Conservation (phyloP, 805 yeast genomes). For the Nakazawaea ishiwadae region DNA sequence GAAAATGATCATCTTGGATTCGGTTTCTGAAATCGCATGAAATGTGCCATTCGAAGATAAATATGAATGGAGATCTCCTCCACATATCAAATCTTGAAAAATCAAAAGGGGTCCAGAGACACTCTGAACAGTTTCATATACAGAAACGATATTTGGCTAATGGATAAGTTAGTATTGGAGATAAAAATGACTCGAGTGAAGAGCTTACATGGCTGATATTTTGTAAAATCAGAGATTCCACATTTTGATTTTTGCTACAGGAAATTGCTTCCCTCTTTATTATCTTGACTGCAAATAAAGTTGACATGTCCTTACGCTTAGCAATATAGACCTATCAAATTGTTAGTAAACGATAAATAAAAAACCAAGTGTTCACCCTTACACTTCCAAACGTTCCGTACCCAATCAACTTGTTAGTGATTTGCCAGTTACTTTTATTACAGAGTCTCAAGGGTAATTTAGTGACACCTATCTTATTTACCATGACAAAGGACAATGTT, state of each 20-base stretch:
- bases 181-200: neutral
- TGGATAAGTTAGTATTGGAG: slow-evolving; percentile 1
- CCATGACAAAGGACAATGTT: slow-evolving; percentile 12
- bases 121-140: slow-evolving; percentile 28
- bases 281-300: slow-evolving; percentile 49
- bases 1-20: slow-evolving; percentile 45
- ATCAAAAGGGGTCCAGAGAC: slow-evolving; percentile 31
- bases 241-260: slow-evolving; percentile 13
- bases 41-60: slow-evolving; percentile 36
- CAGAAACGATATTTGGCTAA: slow-evolving; percentile 45
- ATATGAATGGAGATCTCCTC: slow-evolving; percentile 58
- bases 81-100: slow-evolving; percentile 45
- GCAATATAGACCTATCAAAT: slow-evolving; percentile 33
- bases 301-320: no score
- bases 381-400: slow-evolving; percentile 59
- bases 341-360: no score
- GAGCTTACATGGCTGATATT: slow-evolving; percentile 35
- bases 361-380: no score
- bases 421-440: slow-evolving; percentile 30
- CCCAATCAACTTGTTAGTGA: slow-evolving; percentile 40
- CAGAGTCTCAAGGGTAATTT: neutral
- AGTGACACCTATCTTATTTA: neutral
- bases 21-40: slow-evolving; percentile 46
- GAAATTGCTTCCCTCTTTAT: slow-evolving; percentile 23
- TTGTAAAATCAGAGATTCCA: slow-evolving; percentile 38